A percentile compares a stretch with the other conserved stretches of the same genome.
These are phyloP conservation scores for Monilinia polystroma DNA, from an alignment of 2,329 filamentous ascomycete species.

Conservation along the genomic window DNA sequence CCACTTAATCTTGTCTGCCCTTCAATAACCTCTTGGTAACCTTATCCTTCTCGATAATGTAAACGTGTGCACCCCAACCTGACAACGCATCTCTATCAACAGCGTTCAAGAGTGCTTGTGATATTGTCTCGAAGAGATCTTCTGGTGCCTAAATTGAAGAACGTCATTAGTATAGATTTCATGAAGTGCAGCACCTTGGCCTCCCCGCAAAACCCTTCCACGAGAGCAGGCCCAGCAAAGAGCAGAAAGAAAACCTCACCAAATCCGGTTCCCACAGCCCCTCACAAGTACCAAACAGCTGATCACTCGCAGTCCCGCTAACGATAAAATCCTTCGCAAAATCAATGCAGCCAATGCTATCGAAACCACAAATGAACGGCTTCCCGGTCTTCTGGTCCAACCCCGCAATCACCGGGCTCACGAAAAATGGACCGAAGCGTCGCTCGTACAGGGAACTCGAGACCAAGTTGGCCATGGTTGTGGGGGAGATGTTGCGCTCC, in stretches of 20 bases:
- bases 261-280: constrained; percentile 96
- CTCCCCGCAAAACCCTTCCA: background rate
- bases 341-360: constrained; percentile 98
- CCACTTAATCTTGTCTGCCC: constrained; percentile 82
- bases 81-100: constrained; percentile 96
- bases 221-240: background rate
- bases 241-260: constrained; percentile 53
- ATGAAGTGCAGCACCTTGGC: background rate
- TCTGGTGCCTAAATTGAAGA: constrained; percentile 67
- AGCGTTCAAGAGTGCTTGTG: constrained; percentile 90
- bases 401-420: constrained; percentile 90
- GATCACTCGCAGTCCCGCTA: constrained; percentile 90
- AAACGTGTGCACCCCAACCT: constrained; percentile 97
- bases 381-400: constrained; percentile 91
- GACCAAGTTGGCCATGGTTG: constrained; percentile 96
- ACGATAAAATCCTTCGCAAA: constrained; percentile 99
- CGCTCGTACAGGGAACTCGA: constrained; percentile 88
- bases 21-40: constrained; percentile 98
- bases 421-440: constrained; percentile 95
- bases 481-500: constrained; percentile 91
- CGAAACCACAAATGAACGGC: constrained; percentile 98
- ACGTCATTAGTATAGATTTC: constrained; percentile 10
- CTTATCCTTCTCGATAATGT: constrained; percentile 99
- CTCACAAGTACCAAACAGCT: constrained; percentile 98
- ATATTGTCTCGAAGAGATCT: constrained; percentile 97